Evolutionary conservation across 257 asterid genomes (phyloP), one percentile per base, ranked within the genome.

Genomic region (Penstemon davidsonii): DNA sequence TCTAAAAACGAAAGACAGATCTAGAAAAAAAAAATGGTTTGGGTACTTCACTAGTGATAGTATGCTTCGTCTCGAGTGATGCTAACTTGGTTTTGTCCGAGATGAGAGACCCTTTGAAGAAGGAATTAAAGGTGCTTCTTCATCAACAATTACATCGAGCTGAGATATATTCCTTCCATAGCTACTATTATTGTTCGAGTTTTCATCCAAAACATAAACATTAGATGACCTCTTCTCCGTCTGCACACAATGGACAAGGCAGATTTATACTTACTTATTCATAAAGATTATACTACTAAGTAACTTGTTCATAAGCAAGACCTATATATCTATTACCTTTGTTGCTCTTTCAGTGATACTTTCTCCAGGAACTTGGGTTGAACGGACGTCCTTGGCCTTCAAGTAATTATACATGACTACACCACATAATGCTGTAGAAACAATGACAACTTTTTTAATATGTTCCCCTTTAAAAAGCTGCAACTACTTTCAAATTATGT

Each of bases 361-460:
- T 55, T 84, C 89, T 19, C 76, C 79, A 43, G 83, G 69, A 74
- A 47, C 56, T 75, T 76, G 88, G 36, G 86, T 70, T 41, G 83
- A 66, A 43, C 79, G 78, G 41, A 65, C 82, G 44, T 85, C 88
- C 58, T 71, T 83, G 55, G 84, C 85, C 68, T 85, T 85, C 81
- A 85, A 77, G 78, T 79, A 83, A 74, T 83, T 83, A 83, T 83
- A 85, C 85, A 83, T 66, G 55, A 85, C 88, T 7, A 85, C 99
- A 47, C 99, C 99, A 52, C 91, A 83, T 69, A 94, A 85, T 55
- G 99, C 99, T 93, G 95, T 57, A 60, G 10, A 70, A 25, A 25
- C 33, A 73, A 76, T 41, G 66, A 38, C 7, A 45, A 60, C 9
- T 45, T 57, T 8, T 57, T 73, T 19, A 64, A 58, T 33, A 59